Evolutionary conservation across 2,329 filamentous ascomycete species (phyloP).

Genomic region (Hypomyces rosellus): DNA sequence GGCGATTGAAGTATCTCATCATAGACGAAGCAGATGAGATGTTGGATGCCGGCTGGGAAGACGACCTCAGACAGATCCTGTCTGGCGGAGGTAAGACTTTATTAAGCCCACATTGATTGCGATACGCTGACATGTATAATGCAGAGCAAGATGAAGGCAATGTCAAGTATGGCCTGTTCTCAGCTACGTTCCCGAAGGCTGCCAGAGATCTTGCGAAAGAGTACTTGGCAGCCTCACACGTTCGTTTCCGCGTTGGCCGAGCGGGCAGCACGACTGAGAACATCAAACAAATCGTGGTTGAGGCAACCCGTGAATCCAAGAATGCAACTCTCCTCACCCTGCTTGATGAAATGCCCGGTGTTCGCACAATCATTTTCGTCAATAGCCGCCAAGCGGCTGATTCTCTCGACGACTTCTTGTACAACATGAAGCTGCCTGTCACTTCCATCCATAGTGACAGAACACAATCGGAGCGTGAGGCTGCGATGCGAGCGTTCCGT

Average conservation of each 20-base stretch:
- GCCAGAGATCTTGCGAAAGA: constrained; percentile 70
- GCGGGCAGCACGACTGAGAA: constrained; percentile 77
- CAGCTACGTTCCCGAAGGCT: constrained; percentile 82
- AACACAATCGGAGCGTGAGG: constrained; percentile 86
- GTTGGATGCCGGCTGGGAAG: constrained; percentile 71
- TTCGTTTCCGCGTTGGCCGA: constrained; percentile 81
- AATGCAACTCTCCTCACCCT: constrained; percentile 65
- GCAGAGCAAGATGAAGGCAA: constrained; percentile 69
- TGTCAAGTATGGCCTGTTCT: constrained; percentile 75
- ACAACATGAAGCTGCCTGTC: constrained; percentile 69
- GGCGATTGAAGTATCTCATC: constrained; percentile 71
- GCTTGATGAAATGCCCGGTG: constrained; percentile 61
- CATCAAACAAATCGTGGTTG: constrained; percentile 72
- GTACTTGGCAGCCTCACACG: constrained; percentile 66
- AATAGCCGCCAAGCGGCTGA: constrained; percentile 76
- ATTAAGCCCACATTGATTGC: neutral
- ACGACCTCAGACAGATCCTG: constrained; percentile 70
- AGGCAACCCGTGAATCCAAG: constrained; percentile 61
- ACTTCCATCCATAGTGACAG: constrained; percentile 86
- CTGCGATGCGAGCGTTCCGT: constrained; percentile 81
- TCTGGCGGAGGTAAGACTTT: constrained; percentile 64
- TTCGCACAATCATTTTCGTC: constrained; percentile 83
- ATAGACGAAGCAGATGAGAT: constrained; percentile 97
- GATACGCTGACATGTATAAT: neutral
- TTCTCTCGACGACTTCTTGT: constrained; percentile 80